Evolutionary conservation across 177 flowering plant species (phyloP).

Genomic region (Telopea speciosissima): DNA sequence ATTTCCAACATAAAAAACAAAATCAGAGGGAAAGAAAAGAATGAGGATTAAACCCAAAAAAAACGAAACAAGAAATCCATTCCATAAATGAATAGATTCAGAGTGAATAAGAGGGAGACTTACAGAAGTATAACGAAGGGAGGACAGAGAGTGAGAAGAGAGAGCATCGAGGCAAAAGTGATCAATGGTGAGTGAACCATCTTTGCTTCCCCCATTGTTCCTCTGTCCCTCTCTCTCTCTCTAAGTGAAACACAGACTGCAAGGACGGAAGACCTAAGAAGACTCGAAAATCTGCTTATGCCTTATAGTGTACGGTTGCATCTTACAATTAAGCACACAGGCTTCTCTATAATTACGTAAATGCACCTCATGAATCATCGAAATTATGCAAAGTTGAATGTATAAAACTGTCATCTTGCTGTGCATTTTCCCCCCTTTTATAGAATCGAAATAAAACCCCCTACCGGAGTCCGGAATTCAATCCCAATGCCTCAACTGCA

Average conservation of each 20-base stretch:
- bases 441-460: too few species aligned
- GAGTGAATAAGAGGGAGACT: conserved; percentile 16
- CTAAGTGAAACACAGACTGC: too few species aligned
- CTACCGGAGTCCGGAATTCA: too few species aligned
- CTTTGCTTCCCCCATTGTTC: conserved; percentile 47
- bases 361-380: background rate
- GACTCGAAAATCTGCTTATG: too few species aligned
- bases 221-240: conserved; percentile 2
- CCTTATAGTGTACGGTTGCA: too few species aligned
- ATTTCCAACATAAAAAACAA: background rate
- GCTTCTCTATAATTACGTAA: conserved; percentile 2
- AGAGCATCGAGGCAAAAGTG: conserved; percentile 73
- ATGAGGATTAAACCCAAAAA: background rate
- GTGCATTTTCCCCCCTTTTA: too few species aligned
- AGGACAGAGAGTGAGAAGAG: conserved; percentile 83
- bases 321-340: background rate
- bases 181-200: conserved; percentile 76
- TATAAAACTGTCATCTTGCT: too few species aligned
- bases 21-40: background rate
- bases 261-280: too few species aligned
- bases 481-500: too few species aligned
- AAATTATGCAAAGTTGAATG: too few species aligned
- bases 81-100: background rate
- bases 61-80: background rate
- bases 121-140: conserved; percentile 94